Evolutionary conservation across 164 flowering plant species (phyloP), one percentile per base, ranked within the genome.

Genomic region (Macadamia integrifolia): DNA sequence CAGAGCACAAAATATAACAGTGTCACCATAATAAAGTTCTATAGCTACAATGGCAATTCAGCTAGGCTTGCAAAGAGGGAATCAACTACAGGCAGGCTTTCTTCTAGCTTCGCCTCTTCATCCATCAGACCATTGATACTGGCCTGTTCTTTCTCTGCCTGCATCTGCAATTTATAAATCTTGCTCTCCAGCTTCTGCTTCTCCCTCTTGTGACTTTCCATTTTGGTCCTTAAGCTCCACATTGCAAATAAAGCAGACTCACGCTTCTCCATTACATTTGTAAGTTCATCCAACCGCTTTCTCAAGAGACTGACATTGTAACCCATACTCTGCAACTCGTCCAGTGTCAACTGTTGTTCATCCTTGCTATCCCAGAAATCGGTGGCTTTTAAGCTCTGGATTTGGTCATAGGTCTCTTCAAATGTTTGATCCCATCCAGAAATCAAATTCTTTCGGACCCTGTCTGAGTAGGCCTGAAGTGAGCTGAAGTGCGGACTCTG

Each of bases 261-360:
- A 0, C 44, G 35, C 63, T 66, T 69, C 52, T 2, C 13, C 70
- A 66, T 66, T 35, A 69, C 63, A 17, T 66, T 67, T 11, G 31
- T 17, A 6, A 74, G 31, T 29, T 74, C 73, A 58, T 69, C 68
- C 58, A 74, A 5, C 28, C 77, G 65, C 40, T 40, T 68, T 17
- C 72, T 64, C 48, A 73, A 9, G 1, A 7, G 46, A 60, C 64
- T 6, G 18, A 74, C 69, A 42, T 70, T 55, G 70, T 66, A 70
- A 23, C 77, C 77, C 52, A 66, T 8, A n/a, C 49, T 29, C 49
- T 70, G 58, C 52, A 74, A 52, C n/a, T 66, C 77, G 58, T 60
- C 77, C 59, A 74, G 13, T 32, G 67, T 66, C 62, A 57, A 61
- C 64, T 64, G 66, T 23, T 65, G 63, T 58, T 65, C 50, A 0